These are phyloP conservation scores for Lycium barbarum DNA, from an alignment of 257 asterid genomes.

Conservation along the genomic window DNA sequence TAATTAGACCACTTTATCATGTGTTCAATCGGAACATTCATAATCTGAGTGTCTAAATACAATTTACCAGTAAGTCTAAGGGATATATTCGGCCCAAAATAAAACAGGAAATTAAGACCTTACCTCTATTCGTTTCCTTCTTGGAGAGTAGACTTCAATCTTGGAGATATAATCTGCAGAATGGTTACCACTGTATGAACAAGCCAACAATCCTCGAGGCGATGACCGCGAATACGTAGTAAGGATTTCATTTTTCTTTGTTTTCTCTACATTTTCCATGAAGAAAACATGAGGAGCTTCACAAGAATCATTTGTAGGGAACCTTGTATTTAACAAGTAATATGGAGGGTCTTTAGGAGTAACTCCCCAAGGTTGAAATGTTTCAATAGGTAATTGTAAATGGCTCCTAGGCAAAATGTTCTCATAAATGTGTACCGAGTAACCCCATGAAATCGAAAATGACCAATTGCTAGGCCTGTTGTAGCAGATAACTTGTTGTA, in stretches of 20 bases:
- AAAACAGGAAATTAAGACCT: not conserved
- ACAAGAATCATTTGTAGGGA: conserved; percentile 49
- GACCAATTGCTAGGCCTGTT: conserved; percentile 60
- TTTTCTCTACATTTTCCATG: conserved; percentile 37
- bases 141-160: conserved; percentile 59
- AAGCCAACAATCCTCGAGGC: conserved; percentile 46
- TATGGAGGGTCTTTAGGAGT: conserved; percentile 41
- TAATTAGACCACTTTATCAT: no score
- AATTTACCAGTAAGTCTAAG: no score
- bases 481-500: conserved; percentile 79
- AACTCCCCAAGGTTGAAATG: conserved; percentile 53
- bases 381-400: conserved; percentile 66
- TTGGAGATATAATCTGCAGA: conserved; percentile 47
- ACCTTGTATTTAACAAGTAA: conserved; percentile 72
- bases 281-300: conserved; percentile 65
- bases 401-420: conserved; percentile 55
- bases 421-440: conserved; percentile 70
- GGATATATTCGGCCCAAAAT: not conserved
- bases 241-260: conserved; percentile 21
- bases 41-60: no score
- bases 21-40: no score
- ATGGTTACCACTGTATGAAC: conserved; percentile 35
- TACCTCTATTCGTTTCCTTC: conserved; percentile 51
- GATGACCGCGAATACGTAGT: conserved; percentile 47
- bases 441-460: conserved; percentile 84